Conservation (phyloP, 2,329 filamentous ascomycete genomes). For the Stemphylium beticola region DNA sequence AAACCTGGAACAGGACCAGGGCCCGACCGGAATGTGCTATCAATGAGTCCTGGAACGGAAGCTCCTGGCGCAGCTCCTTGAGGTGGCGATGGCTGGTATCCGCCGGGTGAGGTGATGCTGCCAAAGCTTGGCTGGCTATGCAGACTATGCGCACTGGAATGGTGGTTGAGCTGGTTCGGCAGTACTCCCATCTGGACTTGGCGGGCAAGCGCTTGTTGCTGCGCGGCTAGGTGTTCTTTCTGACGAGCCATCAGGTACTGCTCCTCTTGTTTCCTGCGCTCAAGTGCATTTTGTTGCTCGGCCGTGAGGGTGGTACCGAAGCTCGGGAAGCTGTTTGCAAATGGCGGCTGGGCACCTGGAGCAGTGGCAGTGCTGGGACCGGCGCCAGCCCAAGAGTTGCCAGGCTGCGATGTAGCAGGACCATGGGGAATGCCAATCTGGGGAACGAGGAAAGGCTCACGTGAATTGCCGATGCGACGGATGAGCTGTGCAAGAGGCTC, state of each 20-base stretch:
- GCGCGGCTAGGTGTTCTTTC: conserved; percentile 87
- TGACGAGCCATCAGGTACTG: conserved; percentile 96
- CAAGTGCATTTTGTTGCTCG: conserved; percentile 96
- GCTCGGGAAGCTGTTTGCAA: conserved; percentile 91
- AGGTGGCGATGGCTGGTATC: conserved; percentile 67
- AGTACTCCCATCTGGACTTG: conserved; percentile 68
- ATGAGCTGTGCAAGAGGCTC: conserved; percentile 95
- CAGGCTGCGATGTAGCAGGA: conserved; percentile 62
- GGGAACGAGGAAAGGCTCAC: conserved; percentile 95
- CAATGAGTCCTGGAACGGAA: conserved; percentile 70
- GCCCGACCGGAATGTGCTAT: conserved; percentile 57
- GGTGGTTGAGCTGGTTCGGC: conserved; percentile 78
- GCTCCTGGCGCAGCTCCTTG: conserved; percentile 56
- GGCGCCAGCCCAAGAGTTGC: conserved; percentile 53
- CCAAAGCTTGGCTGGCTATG: conserved; percentile 97
- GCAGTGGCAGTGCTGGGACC: conserved; percentile 43
- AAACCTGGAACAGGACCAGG: conserved; percentile 48
- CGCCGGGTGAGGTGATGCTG: conserved; percentile 87
- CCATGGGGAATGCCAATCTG: conserved; percentile 96
- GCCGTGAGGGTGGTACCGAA: conserved; percentile 96
- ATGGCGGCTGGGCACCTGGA: conserved; percentile 71
- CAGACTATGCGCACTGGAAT: conserved; percentile 92
- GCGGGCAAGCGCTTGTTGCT: conserved; percentile 76
- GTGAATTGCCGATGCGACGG: conserved; percentile 92
- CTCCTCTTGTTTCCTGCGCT: conserved; percentile 96